Conservation (phyloP, 768 basidiomycete species). For the Boletus barrowsii region DNA sequence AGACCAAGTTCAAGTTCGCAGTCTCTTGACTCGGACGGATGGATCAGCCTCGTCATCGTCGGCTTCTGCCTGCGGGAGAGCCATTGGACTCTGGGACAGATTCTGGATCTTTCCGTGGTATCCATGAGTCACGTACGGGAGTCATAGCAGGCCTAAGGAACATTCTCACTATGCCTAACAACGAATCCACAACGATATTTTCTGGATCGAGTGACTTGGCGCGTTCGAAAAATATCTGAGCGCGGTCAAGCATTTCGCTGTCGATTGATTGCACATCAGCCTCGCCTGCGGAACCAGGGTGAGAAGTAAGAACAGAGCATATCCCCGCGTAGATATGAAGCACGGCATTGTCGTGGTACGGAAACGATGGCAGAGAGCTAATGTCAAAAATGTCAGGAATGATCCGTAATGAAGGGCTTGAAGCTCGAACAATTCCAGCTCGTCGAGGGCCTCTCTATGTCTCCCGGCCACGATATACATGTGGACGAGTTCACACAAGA, state of each 20-base stretch:
- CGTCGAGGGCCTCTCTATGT: slow-evolving; percentile 73
- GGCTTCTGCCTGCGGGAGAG: slow-evolving; percentile 10
- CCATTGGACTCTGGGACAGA: slow-evolving; percentile 19
- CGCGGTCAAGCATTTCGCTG: slow-evolving; percentile 43
- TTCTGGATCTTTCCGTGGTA: slow-evolving; percentile 17
- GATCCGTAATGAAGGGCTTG: background rate
- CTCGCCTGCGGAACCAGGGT: slow-evolving; percentile 22
- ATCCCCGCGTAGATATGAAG: slow-evolving; percentile 85
- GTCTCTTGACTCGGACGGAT: slow-evolving; percentile 9
- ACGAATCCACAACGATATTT: slow-evolving; percentile 49
- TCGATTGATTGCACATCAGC: slow-evolving; percentile 17
- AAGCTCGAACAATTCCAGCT: slow-evolving; percentile 72
- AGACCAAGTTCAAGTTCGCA: slow-evolving; percentile 9
- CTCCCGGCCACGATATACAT: slow-evolving; percentile 56
- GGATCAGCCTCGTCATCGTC: slow-evolving; percentile 38
- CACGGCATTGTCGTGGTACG: slow-evolving; percentile 77
- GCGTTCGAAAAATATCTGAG: slow-evolving; percentile 64
- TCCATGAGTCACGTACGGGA: background rate
- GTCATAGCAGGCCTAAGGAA: background rate
- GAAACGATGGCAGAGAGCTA: slow-evolving; percentile 85
- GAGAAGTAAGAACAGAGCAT: slow-evolving; percentile 61
- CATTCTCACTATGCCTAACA: slow-evolving; percentile 49
- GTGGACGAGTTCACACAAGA: slow-evolving; percentile 74
- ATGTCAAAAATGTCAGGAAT: slow-evolving; percentile 1
- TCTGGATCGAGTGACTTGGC: slow-evolving; percentile 57